Base-by-base conservation (phyloP, 768 basidiomycete species). In the Tulasnella sp. region DNA sequence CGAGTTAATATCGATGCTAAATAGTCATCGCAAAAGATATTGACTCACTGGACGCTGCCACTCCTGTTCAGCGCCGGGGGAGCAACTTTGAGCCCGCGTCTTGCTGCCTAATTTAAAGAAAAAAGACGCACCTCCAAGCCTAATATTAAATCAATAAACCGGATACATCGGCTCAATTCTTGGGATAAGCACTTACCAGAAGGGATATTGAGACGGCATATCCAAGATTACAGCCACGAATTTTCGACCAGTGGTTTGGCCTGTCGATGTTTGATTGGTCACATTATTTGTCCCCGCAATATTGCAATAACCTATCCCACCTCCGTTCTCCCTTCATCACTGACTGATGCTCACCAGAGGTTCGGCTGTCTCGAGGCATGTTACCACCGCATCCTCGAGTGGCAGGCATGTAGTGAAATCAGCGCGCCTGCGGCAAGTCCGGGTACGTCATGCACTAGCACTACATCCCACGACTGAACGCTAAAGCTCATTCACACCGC, bases 311-410 rank as follows among this genome's bases (percentile, higher is more conserved):
- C 4, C 55, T 43, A 38, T 38, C 55, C 27, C 21, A 30, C 50
- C 17, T 11, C 10, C 50, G 19, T 8, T 51, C 19, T 4, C 17
- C 4, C 29, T 19, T 11, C 23, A 51, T 4, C 23, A 23, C 15
- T 23, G 27, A 21, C 26, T 30, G 32, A 59, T 59, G 58, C 41
- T 49, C 45, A 29, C 27, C 27, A 51, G 82, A 69, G 78, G 76
- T 69, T 72, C 81, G 66, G 73, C 78, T 71, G 76, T 78, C 67
- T 76, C 78, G 47, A 79, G 77, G 72, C 80, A 76, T 66, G 75
- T 24, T 19, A 23, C 49, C 17, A 47, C 23, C 19, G 58, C 48
- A 4, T 19, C 58, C 26, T 26, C 47, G 45, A 48, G 47, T 29
- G 44, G 55, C 8, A 48, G 15, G 34, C 47, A 24, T 26, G 23